These are phyloP conservation scores for Podospora conica DNA, from an alignment of 495 filamentous ascomycete species.

Conservation along the genomic window DNA sequence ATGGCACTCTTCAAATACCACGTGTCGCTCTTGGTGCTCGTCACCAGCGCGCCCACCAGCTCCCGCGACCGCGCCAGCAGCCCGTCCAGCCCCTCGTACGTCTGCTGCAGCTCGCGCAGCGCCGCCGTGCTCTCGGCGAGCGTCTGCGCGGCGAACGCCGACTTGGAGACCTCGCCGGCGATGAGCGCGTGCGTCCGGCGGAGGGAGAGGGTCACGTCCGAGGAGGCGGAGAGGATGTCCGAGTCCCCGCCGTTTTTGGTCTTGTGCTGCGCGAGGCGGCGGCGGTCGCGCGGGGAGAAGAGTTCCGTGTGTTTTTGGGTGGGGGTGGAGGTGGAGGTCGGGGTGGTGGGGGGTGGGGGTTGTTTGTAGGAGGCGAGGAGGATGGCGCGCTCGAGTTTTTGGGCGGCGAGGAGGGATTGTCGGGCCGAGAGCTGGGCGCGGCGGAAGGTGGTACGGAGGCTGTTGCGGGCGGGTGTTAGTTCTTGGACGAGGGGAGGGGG, in stretches of 20 bases:
- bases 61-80: conserved; percentile 66
- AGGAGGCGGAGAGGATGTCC: conserved; percentile 62
- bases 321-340: conserved; percentile 10
- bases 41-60: conserved; percentile 71
- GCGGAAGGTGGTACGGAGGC: conserved; percentile 61
- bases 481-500: background rate
- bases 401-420: conserved; percentile 63
- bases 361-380: conserved; percentile 59
- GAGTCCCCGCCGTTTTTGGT: conserved; percentile 43
- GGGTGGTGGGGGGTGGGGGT: conserved; percentile 26
- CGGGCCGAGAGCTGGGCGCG: conserved; percentile 80
- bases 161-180: conserved; percentile 71
- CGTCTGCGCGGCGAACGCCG: conserved; percentile 82
- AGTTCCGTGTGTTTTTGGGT: conserved; percentile 19
- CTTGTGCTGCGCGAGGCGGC: conserved; percentile 14
- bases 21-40: conserved; percentile 86
- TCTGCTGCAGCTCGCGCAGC: conserved; percentile 68
- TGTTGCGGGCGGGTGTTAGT: conserved; percentile 1
- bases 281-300: conserved; percentile 22
- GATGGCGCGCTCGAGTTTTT: conserved; percentile 68
- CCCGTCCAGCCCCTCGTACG: conserved; percentile 70
- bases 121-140: conserved; percentile 76
- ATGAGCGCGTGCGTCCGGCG: conserved; percentile 80
- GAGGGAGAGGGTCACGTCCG: conserved; percentile 77
- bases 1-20: conserved; percentile 93